Evolutionary conservation across 1,284 basidiomycete species (phyloP), one percentile per base, ranked within the genome.

Genomic region (Trichosporon sp.): DNA sequence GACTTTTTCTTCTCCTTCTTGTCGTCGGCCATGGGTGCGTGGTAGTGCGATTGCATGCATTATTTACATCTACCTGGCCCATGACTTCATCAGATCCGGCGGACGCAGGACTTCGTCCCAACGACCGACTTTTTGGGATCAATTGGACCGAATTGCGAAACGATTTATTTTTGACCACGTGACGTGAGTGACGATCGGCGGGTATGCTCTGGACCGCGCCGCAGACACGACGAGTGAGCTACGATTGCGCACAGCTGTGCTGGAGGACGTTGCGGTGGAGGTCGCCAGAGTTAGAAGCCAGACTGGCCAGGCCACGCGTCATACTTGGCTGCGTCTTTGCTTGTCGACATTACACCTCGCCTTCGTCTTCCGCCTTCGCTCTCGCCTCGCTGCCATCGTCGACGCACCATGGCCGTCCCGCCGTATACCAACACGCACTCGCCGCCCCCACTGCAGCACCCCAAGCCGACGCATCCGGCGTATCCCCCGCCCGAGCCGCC

Each of bases 381-480:
- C 34, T 32, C 33, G n/a, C n/a, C n/a, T n/a, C n/a, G n/a, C n/a
- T n/a, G n/a, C n/a, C n/a, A n/a, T n/a, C n/a, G n/a, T n/a, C n/a
- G n/a, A n/a, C n/a, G n/a, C n/a, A 33, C 21, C 36, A 77, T 76
- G 75, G 69, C 76, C 11, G 59, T 59, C 23, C 73, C 71, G 57
- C 76, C 76, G 3, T 78, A 75, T 72, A 76, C 74, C 63, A 71
- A 70, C 65, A 84, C 83, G 13, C 81, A 82, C 59, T 91, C 90
- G 0, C 90, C 90, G 0, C 89, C 90, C 2, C 91, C 90, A 1
- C 84, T 94, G 2, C 88, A 91, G 65, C 91, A 95, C 75, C 91
- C 92, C 1, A 90, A 93, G 5, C 92, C 92, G 0, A 93, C 92
- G 0, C 91, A 94, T 72, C 91, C 90, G 4, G 88, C 89, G 0